phyloP scores from a whole-genome alignment of 257 asterid genomes.

The Solanum dulcamara region DNA sequence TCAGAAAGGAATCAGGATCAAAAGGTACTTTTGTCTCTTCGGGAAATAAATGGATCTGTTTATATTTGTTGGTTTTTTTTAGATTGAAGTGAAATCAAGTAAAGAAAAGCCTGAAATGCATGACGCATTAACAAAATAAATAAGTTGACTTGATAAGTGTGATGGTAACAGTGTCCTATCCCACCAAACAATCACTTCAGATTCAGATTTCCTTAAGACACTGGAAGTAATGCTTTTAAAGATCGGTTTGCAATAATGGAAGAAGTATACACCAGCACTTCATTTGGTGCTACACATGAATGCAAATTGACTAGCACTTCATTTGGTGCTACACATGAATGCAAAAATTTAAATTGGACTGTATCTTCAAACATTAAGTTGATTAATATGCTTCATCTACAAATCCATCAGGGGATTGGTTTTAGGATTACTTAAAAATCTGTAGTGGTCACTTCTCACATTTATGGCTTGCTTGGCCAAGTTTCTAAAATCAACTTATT shows the following conservation, averaged over 20 bases:
- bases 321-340: neutral
- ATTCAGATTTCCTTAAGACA: neutral
- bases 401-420: neutral
- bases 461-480: neutral
- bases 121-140: neutral
- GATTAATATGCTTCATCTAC: neutral
- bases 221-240: neutral
- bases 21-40: slow-evolving; percentile 30
- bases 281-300: neutral
- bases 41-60: too few relatives aligned
- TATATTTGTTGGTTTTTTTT: too few relatives aligned
- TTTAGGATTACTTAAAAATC: neutral
- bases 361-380: neutral
- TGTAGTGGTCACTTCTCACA: neutral
- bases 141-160: neutral
- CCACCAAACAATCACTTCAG: neutral
- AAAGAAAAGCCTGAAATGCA: neutral
- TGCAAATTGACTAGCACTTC: neutral
- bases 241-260: neutral
- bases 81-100: neutral
- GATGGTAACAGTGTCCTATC: neutral
- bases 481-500: too few relatives aligned
- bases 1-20: slow-evolving; percentile 29
- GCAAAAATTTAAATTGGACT: neutral
- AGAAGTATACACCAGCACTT: neutral